Evolutionary conservation across 257 asterid species (phyloP).

Genomic region (Primulina tabacum): DNA sequence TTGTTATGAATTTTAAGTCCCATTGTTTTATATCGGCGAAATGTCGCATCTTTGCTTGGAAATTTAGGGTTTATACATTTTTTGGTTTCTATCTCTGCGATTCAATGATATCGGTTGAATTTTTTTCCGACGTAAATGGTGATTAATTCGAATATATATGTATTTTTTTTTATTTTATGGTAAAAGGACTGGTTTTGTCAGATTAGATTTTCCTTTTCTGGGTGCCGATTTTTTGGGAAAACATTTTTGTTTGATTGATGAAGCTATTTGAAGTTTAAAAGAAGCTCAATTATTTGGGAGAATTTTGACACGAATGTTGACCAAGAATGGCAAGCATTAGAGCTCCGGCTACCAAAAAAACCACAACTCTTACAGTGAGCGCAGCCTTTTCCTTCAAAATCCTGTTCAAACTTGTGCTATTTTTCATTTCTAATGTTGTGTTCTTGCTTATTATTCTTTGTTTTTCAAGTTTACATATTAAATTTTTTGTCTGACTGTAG

Average conservation of each 20-base stretch:
- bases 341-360: constrained; percentile 67
- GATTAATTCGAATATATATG: background rate
- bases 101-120: background rate
- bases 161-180: background rate
- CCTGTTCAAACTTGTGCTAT: background rate
- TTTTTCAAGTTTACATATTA: constrained; percentile 1
- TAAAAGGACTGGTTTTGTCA: background rate
- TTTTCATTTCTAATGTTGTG: background rate
- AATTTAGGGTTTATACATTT: constrained; percentile 15
- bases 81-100: constrained; percentile 11
- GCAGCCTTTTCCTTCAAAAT: constrained; percentile 9
- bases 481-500: constrained; percentile 32
- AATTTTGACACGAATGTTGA: constrained; percentile 45
- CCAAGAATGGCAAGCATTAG: constrained; percentile 70
- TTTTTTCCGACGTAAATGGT: background rate
- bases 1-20: constrained; percentile 5
- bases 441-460: constrained; percentile 10
- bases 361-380: constrained; percentile 75
- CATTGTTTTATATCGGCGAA: background rate
- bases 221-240: constrained; percentile 1
- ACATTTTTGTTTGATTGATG: constrained; percentile 9
- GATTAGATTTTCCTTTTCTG: constrained; percentile 1
- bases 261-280: constrained; percentile 21
- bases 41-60: constrained; percentile 3
- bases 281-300: constrained; percentile 18